phyloP scores from a whole-genome alignment of 2,329 filamentous ascomycete genomes.

The Microascus cirrosus region DNA sequence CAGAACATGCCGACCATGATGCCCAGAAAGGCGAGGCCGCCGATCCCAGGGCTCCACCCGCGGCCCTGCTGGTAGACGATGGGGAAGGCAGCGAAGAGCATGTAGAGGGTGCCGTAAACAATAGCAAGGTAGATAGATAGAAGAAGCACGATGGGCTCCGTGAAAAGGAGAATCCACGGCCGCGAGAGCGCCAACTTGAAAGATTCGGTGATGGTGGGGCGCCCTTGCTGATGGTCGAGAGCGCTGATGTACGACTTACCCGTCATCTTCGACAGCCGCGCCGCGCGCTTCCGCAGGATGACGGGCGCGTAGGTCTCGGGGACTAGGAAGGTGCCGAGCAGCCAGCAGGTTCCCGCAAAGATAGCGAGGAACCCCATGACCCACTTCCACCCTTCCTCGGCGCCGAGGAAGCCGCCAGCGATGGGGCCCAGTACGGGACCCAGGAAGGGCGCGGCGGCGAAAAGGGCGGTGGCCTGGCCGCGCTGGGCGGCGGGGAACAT shows the following conservation, averaged over 20 bases:
- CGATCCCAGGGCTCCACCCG: conserved; percentile 46
- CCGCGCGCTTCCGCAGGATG: conserved; percentile 40
- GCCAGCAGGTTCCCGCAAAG: conserved; percentile 48
- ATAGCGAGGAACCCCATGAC: conserved; percentile 50
- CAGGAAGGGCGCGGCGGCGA: conserved; percentile 52
- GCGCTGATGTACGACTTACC: conserved; percentile 45
- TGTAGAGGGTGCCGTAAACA: conserved; percentile 42
- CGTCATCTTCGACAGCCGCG: conserved; percentile 35
- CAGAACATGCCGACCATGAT: conserved; percentile 34
- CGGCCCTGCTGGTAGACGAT: conserved; percentile 50
- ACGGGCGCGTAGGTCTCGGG: conserved; percentile 51
- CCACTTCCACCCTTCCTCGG: conserved; percentile 53
- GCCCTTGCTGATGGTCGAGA: conserved; percentile 27
- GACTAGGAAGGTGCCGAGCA: conserved; percentile 35
- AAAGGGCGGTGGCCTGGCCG: conserved; percentile 47
- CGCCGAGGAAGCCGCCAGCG: conserved; percentile 49
- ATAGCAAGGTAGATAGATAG: conserved; percentile 54
- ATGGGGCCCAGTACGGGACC: conserved; percentile 50
- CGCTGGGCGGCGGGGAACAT: conserved; percentile 44
- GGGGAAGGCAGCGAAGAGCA: conserved; percentile 43
- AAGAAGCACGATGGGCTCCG: conserved; percentile 55
- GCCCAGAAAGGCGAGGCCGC: conserved; percentile 51
- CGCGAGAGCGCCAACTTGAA: conserved; percentile 47
- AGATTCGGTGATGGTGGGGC: conserved; percentile 28
- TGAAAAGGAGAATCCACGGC: conserved; percentile 55